Percentiles rank a stretch among this genome's conserved stretches.
Evolutionary conservation across 805 yeast species (phyloP).

Genomic region (Candida sanyiensis): DNA sequence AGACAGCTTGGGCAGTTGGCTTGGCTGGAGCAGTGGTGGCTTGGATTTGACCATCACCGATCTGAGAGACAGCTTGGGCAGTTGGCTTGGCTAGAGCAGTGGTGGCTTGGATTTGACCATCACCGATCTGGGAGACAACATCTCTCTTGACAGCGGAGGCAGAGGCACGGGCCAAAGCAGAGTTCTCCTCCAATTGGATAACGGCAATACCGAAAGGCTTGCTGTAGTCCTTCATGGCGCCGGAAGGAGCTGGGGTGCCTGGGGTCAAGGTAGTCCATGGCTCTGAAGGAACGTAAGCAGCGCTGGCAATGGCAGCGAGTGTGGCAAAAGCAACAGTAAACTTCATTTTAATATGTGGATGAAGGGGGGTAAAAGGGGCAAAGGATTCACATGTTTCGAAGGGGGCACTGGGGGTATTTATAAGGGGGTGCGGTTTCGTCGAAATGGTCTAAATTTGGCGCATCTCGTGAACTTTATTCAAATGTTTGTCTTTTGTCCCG

Average conservation of each 20-base stretch:
- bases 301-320: constrained; percentile 43
- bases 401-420: too few relatives aligned
- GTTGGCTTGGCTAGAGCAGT: too few relatives aligned
- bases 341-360: constrained; percentile 28
- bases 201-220: constrained; percentile 66
- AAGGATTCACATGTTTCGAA: constrained; percentile 14
- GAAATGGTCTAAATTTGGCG: too few relatives aligned
- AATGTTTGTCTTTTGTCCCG: too few relatives aligned
- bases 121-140: constrained; percentile 10
- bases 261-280: constrained; percentile 76
- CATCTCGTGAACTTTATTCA: too few relatives aligned
- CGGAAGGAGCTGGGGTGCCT: constrained; percentile 41
- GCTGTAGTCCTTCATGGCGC: constrained; percentile 52
- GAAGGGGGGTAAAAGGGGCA: constrained; percentile 34
- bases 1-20: constrained; percentile 61
- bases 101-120: constrained; percentile 12
- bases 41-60: constrained; percentile 17
- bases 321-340: constrained; percentile 31
- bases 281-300: constrained; percentile 60
- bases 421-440: too few relatives aligned
- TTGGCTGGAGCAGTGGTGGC: constrained; percentile 30
- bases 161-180: constrained; percentile 33
- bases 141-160: constrained; percentile 32
- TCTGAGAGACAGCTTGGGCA: constrained; percentile 24
- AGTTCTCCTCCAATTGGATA: constrained; percentile 31